Base-by-base conservation (phyloP, 225 moss, liverwort and hornwort species). In the Marchantia polymorpha region DNA sequence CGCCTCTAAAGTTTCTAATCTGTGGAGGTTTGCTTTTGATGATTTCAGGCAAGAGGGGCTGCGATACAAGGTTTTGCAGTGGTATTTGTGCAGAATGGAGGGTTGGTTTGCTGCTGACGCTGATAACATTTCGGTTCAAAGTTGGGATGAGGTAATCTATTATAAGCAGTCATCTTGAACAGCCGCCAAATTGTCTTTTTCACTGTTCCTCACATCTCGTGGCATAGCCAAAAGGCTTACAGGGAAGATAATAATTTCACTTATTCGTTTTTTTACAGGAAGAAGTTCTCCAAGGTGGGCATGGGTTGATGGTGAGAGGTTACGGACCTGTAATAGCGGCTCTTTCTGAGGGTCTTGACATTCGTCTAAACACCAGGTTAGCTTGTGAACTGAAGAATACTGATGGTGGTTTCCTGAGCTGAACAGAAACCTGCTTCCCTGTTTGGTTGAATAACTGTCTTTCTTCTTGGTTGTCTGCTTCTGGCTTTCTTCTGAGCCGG, bases 71-170 rank as follows among this genome's bases (percentile, higher is more conserved):
- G 99, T 99, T 58, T 81, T 99, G 85, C 99, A 99, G 77, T 99
- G 99, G 99, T 99, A 95, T 81, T 49, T 99, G 72, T 99, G 99
- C 84, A 89, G 99, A 59, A 92, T 99, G 95, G 99, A 99, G 83
- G 99, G 99, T 56, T 99, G 99, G 99, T 99, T 99, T 86, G 99
- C 99, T 52, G 89, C 99, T 51, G 99, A 95, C 86, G 88, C 91
- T 60, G 99, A 99, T 63, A 88, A 84, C 10, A 99, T 99, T 66
- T 99, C 99, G 64, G 99, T 94, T 67, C 95, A 93, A 85, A 91
- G 95, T 78, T 99, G 99, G 99, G 99, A 99, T 84, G 99, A 99
- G 93, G 97, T 94, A 79, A 72, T 12, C 22, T 3, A 14, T 19
- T 19, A 2, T 17, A 25, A 17, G 52, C 13, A 63, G 5, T 69